phyloP scores from a whole-genome alignment of 345 rosid genomes.

The Balakata baccata region DNA sequence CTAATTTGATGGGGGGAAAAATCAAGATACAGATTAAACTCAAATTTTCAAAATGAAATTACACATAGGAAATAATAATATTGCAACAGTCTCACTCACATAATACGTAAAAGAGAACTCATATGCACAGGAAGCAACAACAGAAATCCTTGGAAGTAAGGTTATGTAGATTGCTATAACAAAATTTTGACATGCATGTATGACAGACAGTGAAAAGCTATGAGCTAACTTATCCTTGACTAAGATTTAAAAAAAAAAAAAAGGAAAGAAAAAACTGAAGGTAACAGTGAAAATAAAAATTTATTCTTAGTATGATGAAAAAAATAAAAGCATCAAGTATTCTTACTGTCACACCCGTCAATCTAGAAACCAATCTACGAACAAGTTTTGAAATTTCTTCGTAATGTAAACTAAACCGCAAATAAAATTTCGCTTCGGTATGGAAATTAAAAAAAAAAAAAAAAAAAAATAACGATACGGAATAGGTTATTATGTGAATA shows the following conservation, averaged over 20 bases:
- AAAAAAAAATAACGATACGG: too few relatives aligned
- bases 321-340: neutral
- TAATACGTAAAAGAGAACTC: neutral
- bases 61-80: neutral
- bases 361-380: too few relatives aligned
- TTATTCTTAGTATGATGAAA: neutral
- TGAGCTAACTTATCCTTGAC: neutral
- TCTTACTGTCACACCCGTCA: too few relatives aligned
- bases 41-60: neutral
- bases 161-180: neutral
- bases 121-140: neutral
- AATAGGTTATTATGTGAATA: too few relatives aligned
- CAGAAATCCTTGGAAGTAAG: neutral
- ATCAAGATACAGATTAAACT: neutral
- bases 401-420: too few relatives aligned
- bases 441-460: too few relatives aligned
- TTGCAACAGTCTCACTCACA: neutral
- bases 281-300: neutral
- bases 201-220: neutral
- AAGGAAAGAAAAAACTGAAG: too few relatives aligned
- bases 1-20: neutral
- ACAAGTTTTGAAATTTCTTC: too few relatives aligned
- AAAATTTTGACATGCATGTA: neutral
- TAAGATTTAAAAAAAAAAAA: neutral
- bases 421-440: too few relatives aligned